Conservation (phyloP, 805 yeast species). For the Saccharomycopsis fodiens region DNA sequence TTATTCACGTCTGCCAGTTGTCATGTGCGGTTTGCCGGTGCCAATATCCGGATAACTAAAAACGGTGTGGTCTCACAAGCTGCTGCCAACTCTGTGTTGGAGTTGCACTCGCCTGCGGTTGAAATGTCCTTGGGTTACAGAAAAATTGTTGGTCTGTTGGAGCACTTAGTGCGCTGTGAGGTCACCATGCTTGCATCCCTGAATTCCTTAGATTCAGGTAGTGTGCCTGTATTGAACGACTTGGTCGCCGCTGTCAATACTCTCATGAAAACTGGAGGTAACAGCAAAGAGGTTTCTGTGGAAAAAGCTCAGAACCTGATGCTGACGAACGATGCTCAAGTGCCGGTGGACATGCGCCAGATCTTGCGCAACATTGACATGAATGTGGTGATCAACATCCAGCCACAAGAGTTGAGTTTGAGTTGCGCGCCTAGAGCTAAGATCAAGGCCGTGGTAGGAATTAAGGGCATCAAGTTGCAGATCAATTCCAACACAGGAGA, state of each 20-base stretch:
- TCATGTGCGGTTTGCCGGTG: constrained; percentile 59
- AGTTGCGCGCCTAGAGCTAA: constrained; percentile 94
- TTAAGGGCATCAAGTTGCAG: constrained; percentile 57
- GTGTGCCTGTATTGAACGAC: constrained; percentile 71
- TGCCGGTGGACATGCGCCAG: constrained; percentile 31
- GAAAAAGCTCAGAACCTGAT: background rate
- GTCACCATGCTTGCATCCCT: constrained; percentile 60
- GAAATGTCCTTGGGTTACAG: constrained; percentile 47
- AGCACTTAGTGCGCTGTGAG: constrained; percentile 43
- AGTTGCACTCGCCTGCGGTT: constrained; percentile 71
- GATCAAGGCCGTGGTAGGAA: constrained; percentile 77
- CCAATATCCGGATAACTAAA: constrained; percentile 37
- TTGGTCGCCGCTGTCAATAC: constrained; percentile 42
- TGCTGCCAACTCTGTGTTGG: constrained; percentile 40
- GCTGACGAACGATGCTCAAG: background rate
- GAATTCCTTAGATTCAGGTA: constrained; percentile 61
- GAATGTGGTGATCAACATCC: constrained; percentile 55
- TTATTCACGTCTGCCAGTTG: constrained; percentile 37
- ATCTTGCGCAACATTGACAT: constrained; percentile 51
- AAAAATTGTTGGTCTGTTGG: constrained; percentile 32
- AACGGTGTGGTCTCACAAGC: background rate
- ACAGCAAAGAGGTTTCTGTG: background rate
- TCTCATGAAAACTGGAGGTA: constrained; percentile 31
- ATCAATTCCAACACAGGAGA: constrained; percentile 43
- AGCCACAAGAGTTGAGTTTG: constrained; percentile 64